These are phyloP conservation scores for Boechera divaricarpa DNA, from an alignment of 345 rosid species.

Conservation along the genomic window DNA sequence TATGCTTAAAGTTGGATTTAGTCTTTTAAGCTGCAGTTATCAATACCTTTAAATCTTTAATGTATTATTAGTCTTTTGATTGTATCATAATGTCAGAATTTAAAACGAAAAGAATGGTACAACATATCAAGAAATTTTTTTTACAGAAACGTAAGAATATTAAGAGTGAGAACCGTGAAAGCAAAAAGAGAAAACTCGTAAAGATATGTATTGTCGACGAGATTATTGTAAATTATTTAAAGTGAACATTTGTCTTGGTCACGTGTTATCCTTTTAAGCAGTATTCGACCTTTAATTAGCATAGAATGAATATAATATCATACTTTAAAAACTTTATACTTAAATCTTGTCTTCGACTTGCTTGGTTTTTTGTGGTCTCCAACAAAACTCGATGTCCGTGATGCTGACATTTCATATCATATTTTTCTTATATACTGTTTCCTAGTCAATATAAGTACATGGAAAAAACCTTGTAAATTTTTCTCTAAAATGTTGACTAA, in stretches of 20 bases:
- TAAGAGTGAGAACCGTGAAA: conserved; percentile 43
- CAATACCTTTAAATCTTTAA: conserved; percentile 11
- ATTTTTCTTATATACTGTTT: not conserved
- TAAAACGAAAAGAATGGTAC: not conserved
- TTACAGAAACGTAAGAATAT: conserved; percentile 37
- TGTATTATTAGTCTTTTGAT: conserved; percentile 29
- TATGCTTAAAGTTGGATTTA: conserved; percentile 38
- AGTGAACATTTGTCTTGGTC: conserved; percentile 43
- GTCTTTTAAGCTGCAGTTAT: conserved; percentile 37
- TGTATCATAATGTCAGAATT: conserved; percentile 28
- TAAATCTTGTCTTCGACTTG: conserved; percentile 40
- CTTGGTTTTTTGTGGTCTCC: conserved; percentile 42
- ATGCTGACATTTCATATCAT: conserved; percentile 17
- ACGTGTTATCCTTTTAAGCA: conserved; percentile 25
- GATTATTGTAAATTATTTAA: conserved; percentile 32
- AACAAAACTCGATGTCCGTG: conserved; percentile 27
- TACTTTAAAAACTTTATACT: conserved; percentile 33
- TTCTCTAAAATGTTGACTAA: not conserved
- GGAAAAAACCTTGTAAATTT: not conserved
- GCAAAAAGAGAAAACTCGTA: conserved; percentile 39
- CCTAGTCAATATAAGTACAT: not conserved
- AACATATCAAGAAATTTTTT: not conserved
- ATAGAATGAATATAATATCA: conserved; percentile 8
- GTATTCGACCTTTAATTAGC: conserved; percentile 4
- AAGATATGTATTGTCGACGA: conserved; percentile 18